phyloP scores from a whole-genome alignment of 2,329 filamentous ascomycete species.

The Talaromyces sp. region DNA sequence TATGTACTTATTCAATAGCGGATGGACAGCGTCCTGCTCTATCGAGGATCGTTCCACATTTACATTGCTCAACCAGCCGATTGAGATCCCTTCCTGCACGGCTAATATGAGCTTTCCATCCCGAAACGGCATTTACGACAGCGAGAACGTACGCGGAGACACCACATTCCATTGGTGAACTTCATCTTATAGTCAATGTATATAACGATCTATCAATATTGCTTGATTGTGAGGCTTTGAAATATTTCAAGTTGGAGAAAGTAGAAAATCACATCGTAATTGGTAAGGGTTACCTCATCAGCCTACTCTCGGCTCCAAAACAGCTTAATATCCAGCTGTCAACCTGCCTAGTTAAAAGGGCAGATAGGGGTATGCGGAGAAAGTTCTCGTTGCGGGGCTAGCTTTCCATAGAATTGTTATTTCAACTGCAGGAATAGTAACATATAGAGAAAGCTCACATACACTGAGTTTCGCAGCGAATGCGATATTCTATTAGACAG shows the following conservation, averaged over 20 bases:
- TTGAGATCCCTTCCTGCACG: slow-evolving; percentile 30
- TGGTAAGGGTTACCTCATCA: neutral
- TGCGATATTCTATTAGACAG: neutral
- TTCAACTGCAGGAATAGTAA: neutral
- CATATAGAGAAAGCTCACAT: neutral
- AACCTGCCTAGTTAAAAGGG: neutral
- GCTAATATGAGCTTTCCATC: neutral
- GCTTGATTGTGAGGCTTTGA: neutral
- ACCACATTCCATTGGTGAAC: slow-evolving; percentile 41
- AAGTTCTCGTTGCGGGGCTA: neutral
- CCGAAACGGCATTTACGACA: neutral
- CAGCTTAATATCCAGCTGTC: neutral
- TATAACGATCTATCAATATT: neutral
- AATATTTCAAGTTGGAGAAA: neutral
- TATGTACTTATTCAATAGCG: slow-evolving; percentile 37
- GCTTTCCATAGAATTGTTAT: neutral
- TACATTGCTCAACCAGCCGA: slow-evolving; percentile 42
- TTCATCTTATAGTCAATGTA: slow-evolving; percentile 31
- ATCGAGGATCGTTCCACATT: slow-evolving; percentile 34
- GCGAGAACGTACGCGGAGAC: slow-evolving; percentile 23
- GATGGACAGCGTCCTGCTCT: slow-evolving; percentile 28
- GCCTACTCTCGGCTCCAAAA: neutral
- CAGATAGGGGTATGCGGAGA: neutral
- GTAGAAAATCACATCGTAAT: neutral
- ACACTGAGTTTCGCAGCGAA: neutral